Evolutionary conservation across 2,329 filamentous ascomycete genomes (phyloP), one percentile per base, ranked within the genome.

Genomic region (Akanthomyces lecanii): DNA sequence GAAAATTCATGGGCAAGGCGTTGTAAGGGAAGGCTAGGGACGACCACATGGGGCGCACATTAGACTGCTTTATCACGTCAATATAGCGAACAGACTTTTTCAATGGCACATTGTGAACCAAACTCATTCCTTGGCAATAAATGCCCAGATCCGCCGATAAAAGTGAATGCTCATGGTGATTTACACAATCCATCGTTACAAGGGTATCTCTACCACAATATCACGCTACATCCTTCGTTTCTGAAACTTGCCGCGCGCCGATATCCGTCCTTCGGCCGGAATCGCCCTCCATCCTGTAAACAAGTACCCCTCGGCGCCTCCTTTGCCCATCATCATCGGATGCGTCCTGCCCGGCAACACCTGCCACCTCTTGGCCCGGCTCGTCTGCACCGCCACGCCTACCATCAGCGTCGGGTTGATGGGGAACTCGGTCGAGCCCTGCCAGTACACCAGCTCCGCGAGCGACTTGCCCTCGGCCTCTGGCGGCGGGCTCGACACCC

Each of bases 1-100:
- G 95, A 79, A 97, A 97, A 86, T 99, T 99, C 75, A 98, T 99
- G 95, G 93, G 93, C 76, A 98, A 98, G 86, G 85, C 86, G 69
- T 80, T 95, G 78, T 93, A 82, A 75, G 42, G 11, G 8, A 40
- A 11, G 48, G 3, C 18, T 5, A 16, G 12, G 38, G 38, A 10
- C 14, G 38, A 10, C 14, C 14, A 40, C 5, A 36, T 36, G 33
- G 7, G 33, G 38, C 38, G 38, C 14, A 40, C 38, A 40, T 48
- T 61, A 63, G 65, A 62, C 63, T 58, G 36, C 54, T 60, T 50
- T 69, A 71, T 67, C 70, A 67, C 65, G 59, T 63, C 63, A 60
- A 59, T 53, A 71, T 64, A 63, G 66, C 60, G 36, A 50, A 62
- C 63, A 59, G 47, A 47, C 65, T 62, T 58, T 64, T 47, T 59